A percentile compares a stretch with the other conserved stretches of the same genome.
phyloP scores from a whole-genome alignment of 208 protist species.

The Crithidia acanthocephali region DNA sequence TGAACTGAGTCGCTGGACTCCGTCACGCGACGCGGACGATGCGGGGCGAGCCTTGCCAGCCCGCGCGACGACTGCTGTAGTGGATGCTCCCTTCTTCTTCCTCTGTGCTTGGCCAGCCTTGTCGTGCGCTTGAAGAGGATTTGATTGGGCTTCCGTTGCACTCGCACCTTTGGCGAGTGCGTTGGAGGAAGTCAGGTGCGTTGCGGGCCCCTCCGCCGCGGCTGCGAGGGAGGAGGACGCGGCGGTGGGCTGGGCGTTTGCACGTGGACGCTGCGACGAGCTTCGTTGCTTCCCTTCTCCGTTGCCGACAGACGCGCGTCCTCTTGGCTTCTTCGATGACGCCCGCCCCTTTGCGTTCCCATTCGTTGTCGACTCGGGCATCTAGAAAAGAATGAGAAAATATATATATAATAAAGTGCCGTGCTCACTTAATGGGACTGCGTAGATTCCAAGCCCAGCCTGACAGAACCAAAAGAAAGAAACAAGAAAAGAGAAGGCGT shows the following conservation, averaged over 20 bases:
- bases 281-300: not conserved
- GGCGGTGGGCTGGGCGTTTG: not conserved
- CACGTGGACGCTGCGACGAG: not conserved
- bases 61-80: not conserved
- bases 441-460: too few species aligned
- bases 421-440: too few species aligned
- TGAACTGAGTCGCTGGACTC: not conserved
- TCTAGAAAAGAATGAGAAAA: not conserved
- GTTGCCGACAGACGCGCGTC: not conserved
- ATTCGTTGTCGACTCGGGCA: not conserved
- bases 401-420: not conserved
- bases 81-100: not conserved
- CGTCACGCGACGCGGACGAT: not conserved
- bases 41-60: not conserved
- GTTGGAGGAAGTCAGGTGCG: not conserved
- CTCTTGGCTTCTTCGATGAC: not conserved
- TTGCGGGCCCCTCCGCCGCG: not conserved
- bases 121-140: too few species aligned
- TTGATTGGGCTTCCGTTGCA: too few species aligned
- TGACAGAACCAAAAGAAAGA: not conserved
- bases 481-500: too few species aligned
- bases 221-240: not conserved
- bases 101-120: not conserved
- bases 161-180: too few species aligned
- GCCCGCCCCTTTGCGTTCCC: not conserved